phyloP scores from a whole-genome alignment of 1,139 yeast species.

The Ogataea hybrid region DNA sequence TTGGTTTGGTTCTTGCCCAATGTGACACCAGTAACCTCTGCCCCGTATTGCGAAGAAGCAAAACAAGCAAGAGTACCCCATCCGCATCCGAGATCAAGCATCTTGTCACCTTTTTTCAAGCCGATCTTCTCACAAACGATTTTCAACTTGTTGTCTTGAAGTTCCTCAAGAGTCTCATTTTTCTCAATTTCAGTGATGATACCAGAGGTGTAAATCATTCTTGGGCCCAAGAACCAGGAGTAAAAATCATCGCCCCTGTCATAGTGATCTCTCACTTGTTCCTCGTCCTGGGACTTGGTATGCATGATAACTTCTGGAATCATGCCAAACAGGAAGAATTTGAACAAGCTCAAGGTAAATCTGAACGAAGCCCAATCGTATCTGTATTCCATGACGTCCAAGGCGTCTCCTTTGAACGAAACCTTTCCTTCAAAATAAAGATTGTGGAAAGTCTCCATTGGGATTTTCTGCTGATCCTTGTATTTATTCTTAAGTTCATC shows the following conservation, averaged over 20 bases:
- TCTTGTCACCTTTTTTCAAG: constrained; percentile 65
- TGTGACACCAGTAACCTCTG: constrained; percentile 85
- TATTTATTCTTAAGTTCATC: constrained; percentile 70
- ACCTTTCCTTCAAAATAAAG: constrained; percentile 83
- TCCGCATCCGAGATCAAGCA: constrained; percentile 90
- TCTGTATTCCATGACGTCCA: constrained; percentile 80
- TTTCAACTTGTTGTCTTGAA: constrained; percentile 89
- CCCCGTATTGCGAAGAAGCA: constrained; percentile 82
- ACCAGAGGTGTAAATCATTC: constrained; percentile 94
- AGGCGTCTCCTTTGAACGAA: constrained; percentile 82
- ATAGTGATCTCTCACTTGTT: constrained; percentile 93
- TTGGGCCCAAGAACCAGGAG: constrained; percentile 91
- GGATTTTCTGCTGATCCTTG: constrained; percentile 71
- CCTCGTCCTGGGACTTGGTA: constrained; percentile 92
- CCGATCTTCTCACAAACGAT: constrained; percentile 86
- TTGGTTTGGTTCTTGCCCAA: constrained; percentile 88
- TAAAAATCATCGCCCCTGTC: constrained; percentile 97
- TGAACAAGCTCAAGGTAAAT: constrained; percentile 76
- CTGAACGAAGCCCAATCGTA: constrained; percentile 89
- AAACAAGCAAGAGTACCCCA: constrained; percentile 93
- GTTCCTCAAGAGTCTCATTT: constrained; percentile 78
- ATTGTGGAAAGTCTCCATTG: constrained; percentile 92
- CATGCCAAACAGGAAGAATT: constrained; percentile 82
- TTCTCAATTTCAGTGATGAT: constrained; percentile 66
- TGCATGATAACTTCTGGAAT: constrained; percentile 93